Evolutionary conservation across 345 rosid genomes (phyloP).

Genomic region (Erysimum cheiranthoides): DNA sequence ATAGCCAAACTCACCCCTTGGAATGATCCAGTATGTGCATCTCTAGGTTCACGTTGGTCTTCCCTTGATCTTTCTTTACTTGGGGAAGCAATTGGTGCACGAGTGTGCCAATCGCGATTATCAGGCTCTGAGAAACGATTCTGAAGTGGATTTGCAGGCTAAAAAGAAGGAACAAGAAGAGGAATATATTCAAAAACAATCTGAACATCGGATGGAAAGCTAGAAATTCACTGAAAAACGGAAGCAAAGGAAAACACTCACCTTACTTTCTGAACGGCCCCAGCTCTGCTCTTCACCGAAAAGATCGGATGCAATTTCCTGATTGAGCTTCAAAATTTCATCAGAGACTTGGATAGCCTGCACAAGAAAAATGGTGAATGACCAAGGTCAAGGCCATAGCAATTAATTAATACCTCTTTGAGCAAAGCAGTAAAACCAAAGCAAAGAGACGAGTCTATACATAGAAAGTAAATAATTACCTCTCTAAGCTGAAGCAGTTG

Average conservation of each 20-base stretch:
- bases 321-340: conserved; percentile 66
- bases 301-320: conserved; percentile 72
- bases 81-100: conserved; percentile 60
- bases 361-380: not conserved
- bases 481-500: conserved; percentile 75
- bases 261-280: conserved; percentile 68
- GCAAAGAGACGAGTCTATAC: not conserved
- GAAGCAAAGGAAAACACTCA: conserved; percentile 45
- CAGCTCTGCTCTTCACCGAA: conserved; percentile 82
- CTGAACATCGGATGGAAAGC: no score
- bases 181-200: not conserved
- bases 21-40: conserved; percentile 49
- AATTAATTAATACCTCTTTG: not conserved
- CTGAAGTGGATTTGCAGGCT: conserved; percentile 61
- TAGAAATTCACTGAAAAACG: conserved; percentile 1
- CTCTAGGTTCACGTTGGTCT: conserved; percentile 58
- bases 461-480: conserved; percentile 44
- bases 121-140: conserved; percentile 79
- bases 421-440: not conserved
- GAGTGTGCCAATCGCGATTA: conserved; percentile 92
- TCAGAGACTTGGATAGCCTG: conserved; percentile 63
- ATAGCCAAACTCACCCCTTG: conserved; percentile 57
- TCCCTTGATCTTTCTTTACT: conserved; percentile 83
- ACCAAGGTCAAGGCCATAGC: conserved; percentile 9
- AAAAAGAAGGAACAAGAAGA: conserved; percentile 34